Evolutionary conservation across 2,329 filamentous ascomycete genomes (phyloP).

Genomic region (Cryphonectria carpinicola): DNA sequence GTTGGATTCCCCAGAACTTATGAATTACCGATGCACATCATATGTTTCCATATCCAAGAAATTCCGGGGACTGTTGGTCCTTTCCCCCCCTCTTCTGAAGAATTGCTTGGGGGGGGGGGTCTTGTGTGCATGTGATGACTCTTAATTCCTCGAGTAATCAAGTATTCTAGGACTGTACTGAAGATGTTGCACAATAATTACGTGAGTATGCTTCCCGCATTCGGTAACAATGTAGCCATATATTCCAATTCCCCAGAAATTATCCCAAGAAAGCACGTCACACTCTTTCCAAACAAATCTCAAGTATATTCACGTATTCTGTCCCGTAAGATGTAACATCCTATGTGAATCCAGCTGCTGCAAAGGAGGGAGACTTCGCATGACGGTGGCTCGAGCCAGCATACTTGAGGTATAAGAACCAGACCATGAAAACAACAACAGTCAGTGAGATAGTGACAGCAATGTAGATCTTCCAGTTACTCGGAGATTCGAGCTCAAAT

Average conservation of each 20-base stretch:
- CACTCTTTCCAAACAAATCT: not conserved
- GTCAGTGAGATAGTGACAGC: constrained; percentile 15
- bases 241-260: too few species aligned
- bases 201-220: not conserved
- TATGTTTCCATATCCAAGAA: not conserved
- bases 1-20: not conserved
- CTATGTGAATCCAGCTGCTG: not conserved
- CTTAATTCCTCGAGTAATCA: too few species aligned
- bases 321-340: not conserved
- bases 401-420: constrained; percentile 13
- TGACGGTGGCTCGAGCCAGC: not conserved
- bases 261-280: not conserved
- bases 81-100: not conserved
- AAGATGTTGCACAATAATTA: not conserved
- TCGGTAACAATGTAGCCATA: not conserved
- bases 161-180: not conserved
- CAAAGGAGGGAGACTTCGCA: not conserved
- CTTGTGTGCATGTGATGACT: too few species aligned
- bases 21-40: not conserved
- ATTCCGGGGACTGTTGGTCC: not conserved
- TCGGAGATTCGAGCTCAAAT: constrained; percentile 11
- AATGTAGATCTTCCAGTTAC: constrained; percentile 13
- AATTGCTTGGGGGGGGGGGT: too few species aligned
- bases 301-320: not conserved
- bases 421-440: constrained; percentile 14